Conservation (phyloP, 805 yeast species). For the Grigorovia transvaalensis region DNA sequence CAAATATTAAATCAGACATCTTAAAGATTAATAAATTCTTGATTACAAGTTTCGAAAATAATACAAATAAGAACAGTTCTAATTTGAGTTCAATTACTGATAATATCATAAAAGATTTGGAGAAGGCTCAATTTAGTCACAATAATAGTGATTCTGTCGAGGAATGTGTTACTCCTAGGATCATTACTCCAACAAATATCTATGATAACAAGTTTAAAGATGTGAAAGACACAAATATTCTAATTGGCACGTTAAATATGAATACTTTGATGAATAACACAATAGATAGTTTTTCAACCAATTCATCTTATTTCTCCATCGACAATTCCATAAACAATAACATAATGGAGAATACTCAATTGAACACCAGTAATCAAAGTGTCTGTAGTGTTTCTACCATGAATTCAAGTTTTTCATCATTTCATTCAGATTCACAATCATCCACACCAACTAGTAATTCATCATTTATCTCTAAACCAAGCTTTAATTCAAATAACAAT, state of each 20-base stretch:
- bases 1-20: not conserved
- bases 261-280: not conserved
- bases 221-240: not conserved
- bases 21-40: not conserved
- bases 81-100: not conserved
- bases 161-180: not conserved
- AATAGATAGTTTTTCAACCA: not conserved
- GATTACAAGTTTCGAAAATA: not conserved
- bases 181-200: not conserved
- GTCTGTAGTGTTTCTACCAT: not conserved
- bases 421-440: not conserved
- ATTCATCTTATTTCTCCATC: no score
- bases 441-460: not conserved
- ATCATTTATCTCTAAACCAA: not conserved
- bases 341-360: not conserved
- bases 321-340: not conserved
- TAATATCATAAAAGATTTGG: not conserved
- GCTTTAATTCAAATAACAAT: not conserved
- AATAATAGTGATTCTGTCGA: not conserved
- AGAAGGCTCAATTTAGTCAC: not conserved
- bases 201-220: not conserved
- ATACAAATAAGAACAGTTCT: not conserved
- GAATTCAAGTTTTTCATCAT: not conserved
- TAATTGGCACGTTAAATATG: not conserved
- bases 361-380: not conserved